Base-by-base conservation (phyloP, 768 basidiomycete species). In the Tubosaeta sp. region DNA sequence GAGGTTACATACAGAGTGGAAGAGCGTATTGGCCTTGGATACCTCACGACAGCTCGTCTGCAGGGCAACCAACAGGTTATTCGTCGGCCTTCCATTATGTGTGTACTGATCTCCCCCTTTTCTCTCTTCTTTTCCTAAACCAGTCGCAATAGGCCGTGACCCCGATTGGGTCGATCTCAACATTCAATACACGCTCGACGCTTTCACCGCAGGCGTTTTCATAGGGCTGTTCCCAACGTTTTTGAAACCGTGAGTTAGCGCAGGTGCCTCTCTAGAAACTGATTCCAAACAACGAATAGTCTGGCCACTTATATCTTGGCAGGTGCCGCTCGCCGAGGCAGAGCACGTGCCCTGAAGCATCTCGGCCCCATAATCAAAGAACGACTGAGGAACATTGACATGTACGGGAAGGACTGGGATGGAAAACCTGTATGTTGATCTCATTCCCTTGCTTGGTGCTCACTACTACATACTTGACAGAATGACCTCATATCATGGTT, bases 111-210 rank as follows among this genome's bases (percentile, higher is more conserved):
- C n/a, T n/a, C n/a, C n/a, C n/a, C n/a, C n/a, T n/a, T n/a, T n/a
- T n/a, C n/a, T n/a, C n/a, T n/a, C n/a, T n/a, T n/a, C n/a, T n/a
- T n/a, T n/a, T n/a, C n/a, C n/a, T n/a, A n/a, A n/a, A n/a, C n/a
- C n/a, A n/a, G n/a, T 44, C 1, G 5, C 41, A 26, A 6, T 46
- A 77, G 76, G 75, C 55, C 67, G 74, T 11, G 56, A 76, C 43
- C 56, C 62, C 6, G 71, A 67, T 7, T 76, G 72, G 53, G 48
- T 35, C 17, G 46, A 35, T 27, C 43, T 16, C 12, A 51, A n/a
- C 27, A 16, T 34, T 34, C 44, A 65, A 1, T 22, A n/a, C n/a
- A n/a, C n/a, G n/a, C n/a, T n/a, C 2, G 62, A 71, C 31, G 59
- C 71, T n/a, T 11, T 62, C 8, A 54, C 26, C 2, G 61, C 50